Conservation (phyloP, 1,139 yeast species). For the Geotrichum siamense region DNA sequence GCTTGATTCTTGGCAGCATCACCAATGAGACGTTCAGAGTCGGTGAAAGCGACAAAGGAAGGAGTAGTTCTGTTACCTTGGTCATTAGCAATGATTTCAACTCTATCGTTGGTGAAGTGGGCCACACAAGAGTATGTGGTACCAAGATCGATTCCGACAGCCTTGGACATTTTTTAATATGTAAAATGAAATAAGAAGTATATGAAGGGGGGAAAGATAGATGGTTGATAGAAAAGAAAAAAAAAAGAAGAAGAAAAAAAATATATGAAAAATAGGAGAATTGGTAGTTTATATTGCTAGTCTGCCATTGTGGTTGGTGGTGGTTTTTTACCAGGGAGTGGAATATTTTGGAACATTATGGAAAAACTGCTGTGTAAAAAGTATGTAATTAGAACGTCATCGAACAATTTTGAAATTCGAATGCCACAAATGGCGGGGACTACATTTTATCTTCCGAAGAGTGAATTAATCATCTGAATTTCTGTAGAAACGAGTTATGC, state of each 20-base stretch:
- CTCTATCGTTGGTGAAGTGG: slow-evolving; percentile 82
- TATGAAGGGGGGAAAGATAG: background rate
- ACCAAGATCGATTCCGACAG: slow-evolving; percentile 82
- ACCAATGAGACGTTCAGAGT: slow-evolving; percentile 94
- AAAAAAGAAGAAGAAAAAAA: background rate
- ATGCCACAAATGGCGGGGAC: too few relatives aligned
- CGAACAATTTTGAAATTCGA: too few relatives aligned
- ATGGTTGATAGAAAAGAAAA: too few relatives aligned
- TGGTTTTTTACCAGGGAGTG: too few relatives aligned
- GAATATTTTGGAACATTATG: too few relatives aligned
- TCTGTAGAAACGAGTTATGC: too few relatives aligned
- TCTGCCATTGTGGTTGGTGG: too few relatives aligned
- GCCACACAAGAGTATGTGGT: slow-evolving; percentile 98
- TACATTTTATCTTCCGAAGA: too few relatives aligned
- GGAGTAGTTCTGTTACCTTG: slow-evolving; percentile 99
- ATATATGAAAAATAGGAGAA: background rate
- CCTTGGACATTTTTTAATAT: slow-evolving; percentile 30
- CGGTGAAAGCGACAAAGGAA: slow-evolving; percentile 93
- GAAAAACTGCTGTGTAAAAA: too few relatives aligned
- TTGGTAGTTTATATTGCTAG: background rate
- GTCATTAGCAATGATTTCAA: slow-evolving; percentile 92
- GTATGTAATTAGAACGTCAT: too few relatives aligned
- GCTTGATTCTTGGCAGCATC: slow-evolving; percentile 99
- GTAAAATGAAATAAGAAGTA: background rate
- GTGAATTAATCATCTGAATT: too few relatives aligned